These are phyloP conservation scores for Plicaturopsis crispa DNA, from an alignment of 768 basidiomycete genomes.

Conservation along the genomic window DNA sequence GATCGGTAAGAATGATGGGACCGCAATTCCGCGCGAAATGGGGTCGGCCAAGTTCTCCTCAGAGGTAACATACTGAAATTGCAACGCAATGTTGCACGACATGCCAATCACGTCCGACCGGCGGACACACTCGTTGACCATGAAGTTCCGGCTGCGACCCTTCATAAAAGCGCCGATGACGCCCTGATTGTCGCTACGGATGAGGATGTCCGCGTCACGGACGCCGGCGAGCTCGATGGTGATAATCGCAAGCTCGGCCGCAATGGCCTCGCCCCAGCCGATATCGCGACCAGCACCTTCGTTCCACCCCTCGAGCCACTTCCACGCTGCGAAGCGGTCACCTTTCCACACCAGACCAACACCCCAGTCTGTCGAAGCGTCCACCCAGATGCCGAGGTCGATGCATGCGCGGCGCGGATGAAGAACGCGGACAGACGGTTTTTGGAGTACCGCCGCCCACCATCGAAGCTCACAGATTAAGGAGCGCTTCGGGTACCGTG, in stretches of 20 bases:
- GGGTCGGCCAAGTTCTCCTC: constrained; percentile 22
- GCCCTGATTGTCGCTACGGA: constrained; percentile 27
- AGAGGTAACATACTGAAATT: constrained; percentile 17
- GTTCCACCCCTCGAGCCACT: constrained; percentile 6
- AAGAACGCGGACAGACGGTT: constrained; percentile 9
- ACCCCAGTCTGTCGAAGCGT: constrained; percentile 21
- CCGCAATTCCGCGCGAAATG: constrained; percentile 19
- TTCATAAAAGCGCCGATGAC: constrained; percentile 24
- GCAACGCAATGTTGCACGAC: constrained; percentile 12
- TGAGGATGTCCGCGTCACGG: constrained; percentile 11
- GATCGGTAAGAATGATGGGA: neutral
- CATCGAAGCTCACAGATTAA: constrained; percentile 20
- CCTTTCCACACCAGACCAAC: constrained; percentile 14
- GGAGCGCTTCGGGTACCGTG: constrained; percentile 10
- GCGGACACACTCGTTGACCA: constrained; percentile 21
- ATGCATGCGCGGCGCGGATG: neutral
- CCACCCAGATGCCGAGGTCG: constrained; percentile 20
- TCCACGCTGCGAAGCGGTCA: constrained; percentile 9
- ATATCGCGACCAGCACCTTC: constrained; percentile 3
- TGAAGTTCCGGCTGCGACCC: constrained; percentile 20
- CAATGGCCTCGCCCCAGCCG: constrained; percentile 8
- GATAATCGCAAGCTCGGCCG: constrained; percentile 2
- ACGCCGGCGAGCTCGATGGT: neutral
- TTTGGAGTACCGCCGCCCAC: constrained; percentile 16
- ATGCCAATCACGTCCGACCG: constrained; percentile 8